These are phyloP conservation scores for Stachybotrys echinatus DNA, from an alignment of 2,329 filamentous ascomycete genomes.

Conservation along the genomic window DNA sequence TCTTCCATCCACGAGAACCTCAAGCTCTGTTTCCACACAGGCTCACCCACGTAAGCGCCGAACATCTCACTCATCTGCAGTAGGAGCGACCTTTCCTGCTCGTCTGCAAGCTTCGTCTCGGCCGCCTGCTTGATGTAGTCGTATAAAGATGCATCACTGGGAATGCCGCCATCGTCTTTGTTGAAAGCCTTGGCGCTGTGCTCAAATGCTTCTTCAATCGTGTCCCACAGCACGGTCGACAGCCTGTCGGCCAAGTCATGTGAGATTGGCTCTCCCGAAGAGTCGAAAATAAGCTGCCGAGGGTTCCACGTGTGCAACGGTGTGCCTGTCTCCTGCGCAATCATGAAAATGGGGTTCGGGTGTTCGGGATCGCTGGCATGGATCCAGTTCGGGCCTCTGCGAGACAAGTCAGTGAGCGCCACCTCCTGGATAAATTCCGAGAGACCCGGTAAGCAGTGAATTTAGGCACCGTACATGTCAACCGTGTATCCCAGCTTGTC, in stretches of 20 bases:
- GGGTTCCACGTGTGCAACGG: constrained; percentile 42
- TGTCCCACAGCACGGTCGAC: constrained; percentile 58
- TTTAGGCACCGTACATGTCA: neutral
- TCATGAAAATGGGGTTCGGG: constrained; percentile 60
- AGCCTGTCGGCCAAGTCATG: constrained; percentile 38
- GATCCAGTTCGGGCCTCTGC: constrained; percentile 71
- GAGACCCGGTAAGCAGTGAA: too few species aligned
- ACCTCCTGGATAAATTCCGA: constrained; percentile 31
- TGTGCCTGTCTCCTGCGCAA: constrained; percentile 58
- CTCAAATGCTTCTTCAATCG: constrained; percentile 63
- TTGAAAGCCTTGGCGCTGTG: constrained; percentile 44
- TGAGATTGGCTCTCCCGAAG: constrained; percentile 47
- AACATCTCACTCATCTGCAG: constrained; percentile 57
- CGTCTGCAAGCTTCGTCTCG: constrained; percentile 36
- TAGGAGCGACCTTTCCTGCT: constrained; percentile 35
- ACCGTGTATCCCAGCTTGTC: neutral
- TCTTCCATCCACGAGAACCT: constrained; percentile 77
- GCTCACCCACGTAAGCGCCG: constrained; percentile 66
- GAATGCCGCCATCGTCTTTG: constrained; percentile 42
- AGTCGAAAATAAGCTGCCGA: constrained; percentile 49
- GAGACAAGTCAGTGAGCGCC: constrained; percentile 43
- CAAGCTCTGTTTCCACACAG: constrained; percentile 59
- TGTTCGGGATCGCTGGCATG: constrained; percentile 57
- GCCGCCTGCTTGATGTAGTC: constrained; percentile 48
- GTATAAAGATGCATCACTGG: constrained; percentile 39